Evolutionary conservation across 2,329 filamentous ascomycete genomes (phyloP), one percentile per base, ranked within the genome.

Genomic region (Calcarisporium arbuscula): DNA sequence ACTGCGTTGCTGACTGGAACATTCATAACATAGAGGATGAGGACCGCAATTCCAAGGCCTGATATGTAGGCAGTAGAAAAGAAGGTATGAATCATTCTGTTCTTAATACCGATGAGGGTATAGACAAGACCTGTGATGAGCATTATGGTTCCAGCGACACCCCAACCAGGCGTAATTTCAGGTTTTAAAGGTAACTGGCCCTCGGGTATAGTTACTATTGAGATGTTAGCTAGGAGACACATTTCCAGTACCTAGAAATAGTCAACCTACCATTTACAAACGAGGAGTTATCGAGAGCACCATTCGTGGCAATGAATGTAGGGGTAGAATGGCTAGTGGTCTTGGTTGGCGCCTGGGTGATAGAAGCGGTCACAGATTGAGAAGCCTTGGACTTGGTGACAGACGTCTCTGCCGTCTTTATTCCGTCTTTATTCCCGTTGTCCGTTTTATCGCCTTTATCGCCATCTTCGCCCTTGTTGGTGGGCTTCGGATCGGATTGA

Each of bases 21-120:
- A 35, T 72, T 81, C 82, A 94, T 92, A 25, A 95, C 81, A 54
- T 95, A 95, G 28, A 94, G 60, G 35, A 95, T 86, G 16, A 96
- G 67, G 3, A 95, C 82, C 0, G 83, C 77, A 10, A 92, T 80
- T 12, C 83, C 79, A 22, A 95, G 62, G 28, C 80, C 74, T 16
- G 76, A 70, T 18, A 92, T 65, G 48, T 84, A 89, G 5, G 77
- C 84, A 1, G 82, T 77, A 11, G 88, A 92, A 38, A 94, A 72
- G 56, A 84, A 94, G 12, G 84, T 80, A 53, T 92, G 82, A 10
- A 90, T 71, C 75, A 75, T 81, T 56, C 74, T 72, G 50, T 86
- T 86, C 59, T 86, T 90, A 51, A 94, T 86, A 2, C 89, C 89
- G 45, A 94, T 72, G 15, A 95, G 60, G 7, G 77, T 72, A 52